Conservation (phyloP, 1,284 basidiomycete species). For the Bjerkandera adusta region DNA sequence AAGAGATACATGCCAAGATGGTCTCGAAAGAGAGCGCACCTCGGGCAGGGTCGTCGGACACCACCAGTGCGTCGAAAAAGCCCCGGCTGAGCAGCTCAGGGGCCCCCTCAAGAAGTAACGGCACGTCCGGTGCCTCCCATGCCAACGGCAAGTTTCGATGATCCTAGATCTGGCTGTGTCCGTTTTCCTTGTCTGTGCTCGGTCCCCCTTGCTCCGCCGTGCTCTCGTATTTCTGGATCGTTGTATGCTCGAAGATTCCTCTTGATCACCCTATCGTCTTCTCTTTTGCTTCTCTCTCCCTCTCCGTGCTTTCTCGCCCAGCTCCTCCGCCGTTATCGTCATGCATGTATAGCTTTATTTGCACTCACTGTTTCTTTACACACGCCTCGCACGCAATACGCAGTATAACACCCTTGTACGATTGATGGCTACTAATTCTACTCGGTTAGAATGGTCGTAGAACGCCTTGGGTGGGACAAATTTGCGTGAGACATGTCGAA, state of each 20-base stretch:
- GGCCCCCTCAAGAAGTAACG: conserved; percentile 20
- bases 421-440: conserved; percentile 14
- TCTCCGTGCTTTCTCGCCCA: not conserved
- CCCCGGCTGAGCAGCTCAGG: conserved; percentile 25
- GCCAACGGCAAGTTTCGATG: conserved; percentile 32
- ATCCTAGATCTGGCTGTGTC: conserved; percentile 9
- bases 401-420: conserved; percentile 12
- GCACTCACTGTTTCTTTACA: conserved; percentile 3
- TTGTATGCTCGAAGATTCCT: not conserved
- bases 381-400: conserved; percentile 8
- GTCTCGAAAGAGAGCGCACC: conserved; percentile 67
- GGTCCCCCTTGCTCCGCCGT: not conserved
- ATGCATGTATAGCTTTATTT: conserved; percentile 1
- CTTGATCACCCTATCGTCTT: not conserved
- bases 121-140: conserved; percentile 27
- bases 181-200: not conserved
- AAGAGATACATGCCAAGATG: conserved; percentile 94
- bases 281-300: conserved; percentile 6
- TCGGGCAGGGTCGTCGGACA: conserved; percentile 27
- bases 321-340: conserved; percentile 1
- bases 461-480: not conserved
- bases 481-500: no score
- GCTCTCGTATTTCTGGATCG: not conserved
- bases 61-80: conserved; percentile 27
- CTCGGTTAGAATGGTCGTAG: conserved; percentile 12